A percentile compares a stretch with the other conserved stretches of the same genome.
These are phyloP conservation scores for Coniochaeta prunicola DNA, from an alignment of 2,329 filamentous ascomycete species.

Conservation along the genomic window DNA sequence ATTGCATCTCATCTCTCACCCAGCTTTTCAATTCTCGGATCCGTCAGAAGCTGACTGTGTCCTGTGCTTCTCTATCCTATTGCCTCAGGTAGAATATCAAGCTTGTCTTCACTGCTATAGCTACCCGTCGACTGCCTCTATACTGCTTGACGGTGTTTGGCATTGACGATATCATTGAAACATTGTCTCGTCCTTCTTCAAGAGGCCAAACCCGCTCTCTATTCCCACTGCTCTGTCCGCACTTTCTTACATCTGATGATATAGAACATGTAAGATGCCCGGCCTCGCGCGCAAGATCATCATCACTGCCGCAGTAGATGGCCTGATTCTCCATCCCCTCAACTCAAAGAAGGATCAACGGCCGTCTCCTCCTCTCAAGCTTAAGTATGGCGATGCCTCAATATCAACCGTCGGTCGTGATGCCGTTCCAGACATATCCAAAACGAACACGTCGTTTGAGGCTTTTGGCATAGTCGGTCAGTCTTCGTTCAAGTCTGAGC, in stretches of 20 bases:
- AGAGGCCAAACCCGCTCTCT: too few relatives aligned
- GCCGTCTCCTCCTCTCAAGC: slow-evolving; percentile 50
- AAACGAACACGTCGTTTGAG: slow-evolving; percentile 44
- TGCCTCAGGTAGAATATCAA: slow-evolving; percentile 1
- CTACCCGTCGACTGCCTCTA: background rate
- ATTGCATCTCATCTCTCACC: background rate
- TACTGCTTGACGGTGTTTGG: background rate
- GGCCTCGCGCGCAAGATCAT: slow-evolving; percentile 71
- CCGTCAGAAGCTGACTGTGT: background rate
- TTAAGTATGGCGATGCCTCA: slow-evolving; percentile 60
- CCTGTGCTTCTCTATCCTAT: background rate
- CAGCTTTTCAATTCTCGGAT: background rate
- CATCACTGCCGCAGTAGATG: slow-evolving; percentile 75
- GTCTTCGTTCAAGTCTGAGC: slow-evolving; percentile 8
- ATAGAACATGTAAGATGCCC: slow-evolving; percentile 49
- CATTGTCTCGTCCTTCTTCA: background rate
- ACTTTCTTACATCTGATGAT: background rate
- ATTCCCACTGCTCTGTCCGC: background rate
- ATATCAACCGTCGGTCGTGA: slow-evolving; percentile 38
- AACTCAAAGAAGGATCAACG: slow-evolving; percentile 54
- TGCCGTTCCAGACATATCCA: slow-evolving; percentile 33
- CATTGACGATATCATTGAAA: background rate
- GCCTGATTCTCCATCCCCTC: slow-evolving; percentile 71
- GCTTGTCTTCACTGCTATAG: background rate
- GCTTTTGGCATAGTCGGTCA: slow-evolving; percentile 53